Evolutionary conservation across 768 basidiomycete species (phyloP), one percentile per base, ranked within the genome.

Genomic region (Xerocomus potaroensis): DNA sequence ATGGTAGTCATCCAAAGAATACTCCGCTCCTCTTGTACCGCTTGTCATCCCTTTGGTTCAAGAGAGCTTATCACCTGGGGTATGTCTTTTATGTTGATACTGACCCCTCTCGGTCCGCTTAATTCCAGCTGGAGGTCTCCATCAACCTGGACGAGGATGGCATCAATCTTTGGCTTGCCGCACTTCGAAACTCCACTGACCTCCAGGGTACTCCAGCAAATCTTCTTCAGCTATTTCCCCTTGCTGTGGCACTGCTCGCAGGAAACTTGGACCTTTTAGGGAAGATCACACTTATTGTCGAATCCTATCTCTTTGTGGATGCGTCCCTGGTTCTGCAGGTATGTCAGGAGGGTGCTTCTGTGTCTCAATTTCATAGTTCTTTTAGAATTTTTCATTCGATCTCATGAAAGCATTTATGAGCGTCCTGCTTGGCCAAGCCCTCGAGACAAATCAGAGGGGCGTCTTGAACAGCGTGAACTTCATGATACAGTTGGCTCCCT

Each of bases 261-360:
- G 70, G 69, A 23, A 91, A 92, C 51, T 67, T 90, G 35, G 91
- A 93, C 54, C 64, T 91, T 18, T 68, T 92, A 16, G 87, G 86
- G 12, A 81, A 74, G 43, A 74, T 83, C 22, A 78, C 78, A 15
- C 69, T 68, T 47, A 79, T 93, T 45, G 55, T 90, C 19, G 87
- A 91, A 60, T 83, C 85, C 5, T 94, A 92, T 61, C 69, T 89
- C 48, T 63, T 95, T n/a, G 71, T 89, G 15, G 85, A 89, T 63
- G 79, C 79, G 0, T 49, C 66, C 15, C 57, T 67, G 9, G 72
- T 93, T 48, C 63, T 91, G 38, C 77, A 83, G 71, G 91, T 88
- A 51, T 47, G 70, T 58, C 26, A 18, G 11, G 23, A n/a, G 21
- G 42, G 30, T 24, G 8, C 3, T 43, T 8, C 40, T 31, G 30